Conservation (phyloP, 345 rosid species). For the Adansonia digitata region DNA sequence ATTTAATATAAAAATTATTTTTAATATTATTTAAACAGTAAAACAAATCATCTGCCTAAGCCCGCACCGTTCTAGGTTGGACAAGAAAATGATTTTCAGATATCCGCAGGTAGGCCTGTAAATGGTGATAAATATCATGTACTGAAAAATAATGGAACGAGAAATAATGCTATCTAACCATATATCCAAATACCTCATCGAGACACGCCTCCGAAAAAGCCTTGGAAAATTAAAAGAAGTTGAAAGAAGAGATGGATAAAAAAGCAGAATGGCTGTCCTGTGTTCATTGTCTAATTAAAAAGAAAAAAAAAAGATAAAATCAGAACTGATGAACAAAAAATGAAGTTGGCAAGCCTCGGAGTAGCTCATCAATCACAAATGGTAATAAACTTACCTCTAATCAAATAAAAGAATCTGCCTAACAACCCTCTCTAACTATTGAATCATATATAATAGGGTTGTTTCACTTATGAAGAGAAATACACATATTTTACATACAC, state of each 20-base stretch:
- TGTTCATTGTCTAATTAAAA: conserved; percentile 16
- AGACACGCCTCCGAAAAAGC: too few species aligned
- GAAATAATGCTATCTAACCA: too few species aligned
- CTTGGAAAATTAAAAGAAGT: too few species aligned
- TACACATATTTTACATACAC: conserved; percentile 13
- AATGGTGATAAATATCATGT: too few species aligned
- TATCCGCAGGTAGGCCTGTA: too few species aligned
- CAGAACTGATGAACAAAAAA: conserved; percentile 14
- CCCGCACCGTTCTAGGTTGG: too few species aligned
- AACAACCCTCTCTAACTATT: background rate
- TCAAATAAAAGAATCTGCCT: conserved; percentile 14
- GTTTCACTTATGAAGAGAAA: background rate
- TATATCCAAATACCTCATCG: too few species aligned
- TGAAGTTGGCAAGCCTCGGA: conserved; percentile 20
- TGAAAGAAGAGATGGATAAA: background rate
- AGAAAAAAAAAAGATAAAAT: background rate
- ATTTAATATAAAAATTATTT: too few species aligned
- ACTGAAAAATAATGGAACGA: too few species aligned
- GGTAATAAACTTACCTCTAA: conserved; percentile 10
- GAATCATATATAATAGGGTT: conserved; percentile 1
- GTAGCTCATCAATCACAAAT: conserved; percentile 15
- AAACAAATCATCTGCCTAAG: too few species aligned
- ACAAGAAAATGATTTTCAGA: too few species aligned
- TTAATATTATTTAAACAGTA: too few species aligned
- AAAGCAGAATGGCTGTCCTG: conserved; percentile 1